These are phyloP conservation scores for Hygrophoropsis aurantiaca DNA, from an alignment of 768 basidiomycete species.

Conservation along the genomic window DNA sequence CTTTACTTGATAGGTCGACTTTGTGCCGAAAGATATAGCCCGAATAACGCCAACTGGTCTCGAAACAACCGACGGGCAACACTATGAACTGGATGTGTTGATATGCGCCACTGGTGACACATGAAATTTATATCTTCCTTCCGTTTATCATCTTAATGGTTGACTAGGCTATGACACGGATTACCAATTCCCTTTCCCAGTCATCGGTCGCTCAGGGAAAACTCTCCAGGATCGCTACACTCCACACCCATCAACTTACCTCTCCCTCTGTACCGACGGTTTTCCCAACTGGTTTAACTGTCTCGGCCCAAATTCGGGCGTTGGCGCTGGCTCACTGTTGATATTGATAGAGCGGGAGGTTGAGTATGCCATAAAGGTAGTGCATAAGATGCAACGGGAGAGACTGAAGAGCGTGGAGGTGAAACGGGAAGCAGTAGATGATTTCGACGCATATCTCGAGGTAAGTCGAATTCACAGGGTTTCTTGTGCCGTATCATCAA, in stretches of 20 bases:
- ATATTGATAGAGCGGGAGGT: conserved; percentile 55
- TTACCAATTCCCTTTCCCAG: conserved; percentile 46
- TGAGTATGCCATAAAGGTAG: conserved; percentile 54
- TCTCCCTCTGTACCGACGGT: conserved; percentile 56
- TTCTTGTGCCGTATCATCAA: too few relatives aligned
- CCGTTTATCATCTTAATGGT: too few relatives aligned
- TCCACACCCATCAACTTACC: conserved; percentile 57
- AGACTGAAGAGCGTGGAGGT: conserved; percentile 60
- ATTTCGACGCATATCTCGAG: conserved; percentile 62
- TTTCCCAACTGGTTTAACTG: conserved; percentile 71
- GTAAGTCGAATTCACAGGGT: too few relatives aligned
- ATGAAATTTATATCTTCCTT: neutral
- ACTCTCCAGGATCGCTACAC: conserved; percentile 53
- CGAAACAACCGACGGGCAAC: conserved; percentile 52
- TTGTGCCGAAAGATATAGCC: conserved; percentile 50
- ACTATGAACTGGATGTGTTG: conserved; percentile 56
- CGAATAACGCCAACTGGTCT: conserved; percentile 54
- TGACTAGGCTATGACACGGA: conserved; percentile 60
- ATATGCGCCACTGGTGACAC: conserved; percentile 59
- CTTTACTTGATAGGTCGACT: conserved; percentile 42
- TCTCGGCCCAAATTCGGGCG: conserved; percentile 55
- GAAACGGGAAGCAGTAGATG: conserved; percentile 56
- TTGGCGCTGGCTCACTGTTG: conserved; percentile 57
- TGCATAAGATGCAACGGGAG: conserved; percentile 63
- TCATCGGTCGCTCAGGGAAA: conserved; percentile 54